Percentiles rank a stretch among this genome's conserved stretches.
phyloP scores from a whole-genome alignment of 2,329 filamentous ascomycete species.

The Polychaeton citri region DNA sequence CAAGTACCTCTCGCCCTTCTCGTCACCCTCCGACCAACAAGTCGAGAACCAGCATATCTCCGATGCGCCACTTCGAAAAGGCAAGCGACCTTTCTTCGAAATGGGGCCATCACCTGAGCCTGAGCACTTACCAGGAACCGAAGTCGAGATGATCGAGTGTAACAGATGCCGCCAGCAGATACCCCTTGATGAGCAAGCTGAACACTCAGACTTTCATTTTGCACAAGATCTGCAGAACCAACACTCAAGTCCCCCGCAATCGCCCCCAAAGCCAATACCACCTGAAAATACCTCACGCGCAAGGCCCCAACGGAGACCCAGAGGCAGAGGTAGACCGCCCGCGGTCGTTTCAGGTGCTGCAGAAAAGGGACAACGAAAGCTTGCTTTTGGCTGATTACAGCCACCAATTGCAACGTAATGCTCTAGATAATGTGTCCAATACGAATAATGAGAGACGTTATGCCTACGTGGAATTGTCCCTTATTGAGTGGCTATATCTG shows the following conservation, averaged over 20 bases:
- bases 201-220: slow-evolving; percentile 90
- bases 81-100: not conserved
- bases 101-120: not conserved
- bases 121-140: not conserved
- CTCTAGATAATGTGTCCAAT: too few species aligned
- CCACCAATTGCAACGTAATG: too few species aligned
- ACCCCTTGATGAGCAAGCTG: slow-evolving; percentile 46
- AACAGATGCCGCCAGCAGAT: slow-evolving; percentile 51
- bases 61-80: too few species aligned
- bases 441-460: too few species aligned
- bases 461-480: too few species aligned
- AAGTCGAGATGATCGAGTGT: slow-evolving; percentile 39
- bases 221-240: slow-evolving; percentile 70
- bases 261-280: slow-evolving; percentile 10
- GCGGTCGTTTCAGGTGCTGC: slow-evolving; percentile 12
- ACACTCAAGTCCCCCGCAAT: slow-evolving; percentile 28
- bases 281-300: slow-evolving; percentile 3
- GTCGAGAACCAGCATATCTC: not conserved
- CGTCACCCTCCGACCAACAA: not conserved
- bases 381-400: slow-evolving; percentile 32
- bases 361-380: slow-evolving; percentile 32
- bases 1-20: not conserved
- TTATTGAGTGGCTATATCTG: too few species aligned
- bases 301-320: slow-evolving; percentile 7
- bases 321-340: slow-evolving; percentile 24